phyloP scores from a whole-genome alignment of 768 basidiomycete species.

The button mushroom (Agaricus bisporus) region DNA sequence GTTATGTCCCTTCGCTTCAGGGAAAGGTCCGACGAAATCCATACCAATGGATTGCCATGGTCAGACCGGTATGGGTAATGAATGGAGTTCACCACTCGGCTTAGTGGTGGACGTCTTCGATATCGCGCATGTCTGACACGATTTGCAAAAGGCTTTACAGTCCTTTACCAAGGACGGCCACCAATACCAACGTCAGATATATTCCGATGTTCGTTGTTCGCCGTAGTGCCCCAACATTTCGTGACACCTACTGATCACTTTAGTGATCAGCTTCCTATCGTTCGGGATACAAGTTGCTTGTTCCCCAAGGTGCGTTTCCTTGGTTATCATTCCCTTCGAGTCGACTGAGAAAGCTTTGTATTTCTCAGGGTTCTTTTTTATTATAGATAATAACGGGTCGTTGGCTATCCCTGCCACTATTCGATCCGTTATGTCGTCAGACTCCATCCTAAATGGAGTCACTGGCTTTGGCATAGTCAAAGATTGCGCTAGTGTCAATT shows the following conservation, averaged over 20 bases:
- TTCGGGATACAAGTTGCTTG: constrained; percentile 17
- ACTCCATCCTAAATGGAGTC: too few relatives aligned
- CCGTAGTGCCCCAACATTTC: constrained; percentile 26
- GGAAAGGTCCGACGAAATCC: constrained; percentile 34
- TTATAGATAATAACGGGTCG: too few relatives aligned
- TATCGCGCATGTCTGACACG: constrained; percentile 18
- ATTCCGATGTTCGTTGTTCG: constrained; percentile 18
- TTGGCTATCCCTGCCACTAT: too few relatives aligned
- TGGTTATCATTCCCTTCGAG: constrained; percentile 6
- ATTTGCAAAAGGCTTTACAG: constrained; percentile 16
- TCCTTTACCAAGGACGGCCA: constrained; percentile 21
- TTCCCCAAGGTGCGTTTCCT: background rate
- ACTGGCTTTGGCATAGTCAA: background rate
- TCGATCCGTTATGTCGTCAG: too few relatives aligned
- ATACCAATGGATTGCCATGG: constrained; percentile 34
- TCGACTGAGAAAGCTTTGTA: constrained; percentile 3
- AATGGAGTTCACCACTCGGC: constrained; percentile 23
- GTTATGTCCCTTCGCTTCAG: constrained; percentile 19
- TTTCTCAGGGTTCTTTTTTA: background rate
- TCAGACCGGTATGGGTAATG: constrained; percentile 19
- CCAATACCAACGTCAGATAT: constrained; percentile 29
- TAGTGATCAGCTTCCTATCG: constrained; percentile 6
- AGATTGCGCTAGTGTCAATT: too few relatives aligned
- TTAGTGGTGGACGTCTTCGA: constrained; percentile 14
- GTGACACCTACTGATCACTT: constrained; percentile 20